Evolutionary conservation across 345 rosid species (phyloP), one percentile per base, ranked within the genome.

Genomic region (Limnanthes douglasii): DNA sequence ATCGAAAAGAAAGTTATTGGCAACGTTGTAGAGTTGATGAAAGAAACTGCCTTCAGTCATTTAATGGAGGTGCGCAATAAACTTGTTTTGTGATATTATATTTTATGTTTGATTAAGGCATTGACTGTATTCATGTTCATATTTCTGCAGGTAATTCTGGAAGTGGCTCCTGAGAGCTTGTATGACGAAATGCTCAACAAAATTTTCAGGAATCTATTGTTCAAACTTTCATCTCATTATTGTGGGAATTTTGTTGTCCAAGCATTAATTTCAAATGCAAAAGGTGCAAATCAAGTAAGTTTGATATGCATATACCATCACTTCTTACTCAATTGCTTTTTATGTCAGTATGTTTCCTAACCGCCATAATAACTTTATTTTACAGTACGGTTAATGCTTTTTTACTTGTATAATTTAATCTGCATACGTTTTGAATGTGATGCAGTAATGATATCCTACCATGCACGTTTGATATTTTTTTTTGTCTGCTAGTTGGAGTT

Each of bases 231-330:
- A 47, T 71, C 92, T 31, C 64, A 90, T 54, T 73, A 53, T n/a
- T 80, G 85, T 63, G 94, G 93, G 28, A 90, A 83, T 68, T 90
- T 90, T 49, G 98, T 80, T 17, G 48, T 77, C 44, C 98, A 90
- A 65, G 72, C 88, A 2, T 61, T 90, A 34, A 46, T 78, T 56
- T 80, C 95, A 26, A 70, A 69, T 48, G 68, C 94, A 52, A 77
- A 65, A 53, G 48, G 44, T 53, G 50, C 53, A 61, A 71, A 77
- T 38, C 96, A 90, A 57, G 98, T 84, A 72, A 9, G 54, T 21
- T 24, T 11, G 31, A 15, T 39, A 19, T 20, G 41, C 18, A 3
- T 3, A 30, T 34, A 35, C 39, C 15, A 21, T 19, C 26, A 11
- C 11, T 34, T 5, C 9, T 35, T 42, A 11, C 12, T 39, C n/a